phyloP scores from a whole-genome alignment of 352 stramenopile genomes.

The Phytophthora tubulina region DNA sequence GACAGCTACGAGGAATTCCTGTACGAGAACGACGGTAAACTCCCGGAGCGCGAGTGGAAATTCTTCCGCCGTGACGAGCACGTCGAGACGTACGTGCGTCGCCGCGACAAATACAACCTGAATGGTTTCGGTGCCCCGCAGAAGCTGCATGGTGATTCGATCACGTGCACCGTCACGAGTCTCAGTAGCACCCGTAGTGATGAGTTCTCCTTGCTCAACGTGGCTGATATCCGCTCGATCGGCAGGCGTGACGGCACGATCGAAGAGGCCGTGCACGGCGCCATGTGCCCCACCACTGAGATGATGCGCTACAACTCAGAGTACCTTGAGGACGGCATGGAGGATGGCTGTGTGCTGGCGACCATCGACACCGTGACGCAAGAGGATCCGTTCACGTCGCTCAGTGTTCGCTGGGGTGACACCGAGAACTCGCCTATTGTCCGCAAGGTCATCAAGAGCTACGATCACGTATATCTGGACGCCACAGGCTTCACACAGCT shows the following conservation, averaged over 20 bases:
- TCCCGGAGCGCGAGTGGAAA: conserved; percentile 36
- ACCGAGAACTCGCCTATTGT: conserved; percentile 42
- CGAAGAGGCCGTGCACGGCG: conserved; percentile 42
- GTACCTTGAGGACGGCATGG: conserved; percentile 41
- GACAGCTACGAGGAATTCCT: conserved; percentile 40
- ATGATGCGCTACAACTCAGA: conserved; percentile 42
- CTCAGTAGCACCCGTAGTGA: conserved; percentile 27
- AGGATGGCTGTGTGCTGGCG: conserved; percentile 38
- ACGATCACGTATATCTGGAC: conserved; percentile 50
- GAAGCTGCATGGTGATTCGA: conserved; percentile 25
- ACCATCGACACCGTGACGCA: conserved; percentile 38
- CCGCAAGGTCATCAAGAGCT: conserved; percentile 40
- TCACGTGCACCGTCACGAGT: conserved; percentile 24
- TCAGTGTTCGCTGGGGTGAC: conserved; percentile 35
- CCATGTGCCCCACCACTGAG: conserved; percentile 40
- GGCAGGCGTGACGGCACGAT: conserved; percentile 37
- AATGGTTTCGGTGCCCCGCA: conserved; percentile 32
- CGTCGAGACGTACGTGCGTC: conserved; percentile 37
- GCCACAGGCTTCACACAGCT: conserved; percentile 38
- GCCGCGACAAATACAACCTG: conserved; percentile 37
- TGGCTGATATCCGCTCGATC: conserved; percentile 35
- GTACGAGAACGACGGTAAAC: conserved; percentile 24
- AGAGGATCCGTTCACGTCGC: conserved; percentile 28
- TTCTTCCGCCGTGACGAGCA: conserved; percentile 38
- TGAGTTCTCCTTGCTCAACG: conserved; percentile 32